Evolutionary conservation across 768 basidiomycete species (phyloP).

Genomic region (Dioszegia hungarica): DNA sequence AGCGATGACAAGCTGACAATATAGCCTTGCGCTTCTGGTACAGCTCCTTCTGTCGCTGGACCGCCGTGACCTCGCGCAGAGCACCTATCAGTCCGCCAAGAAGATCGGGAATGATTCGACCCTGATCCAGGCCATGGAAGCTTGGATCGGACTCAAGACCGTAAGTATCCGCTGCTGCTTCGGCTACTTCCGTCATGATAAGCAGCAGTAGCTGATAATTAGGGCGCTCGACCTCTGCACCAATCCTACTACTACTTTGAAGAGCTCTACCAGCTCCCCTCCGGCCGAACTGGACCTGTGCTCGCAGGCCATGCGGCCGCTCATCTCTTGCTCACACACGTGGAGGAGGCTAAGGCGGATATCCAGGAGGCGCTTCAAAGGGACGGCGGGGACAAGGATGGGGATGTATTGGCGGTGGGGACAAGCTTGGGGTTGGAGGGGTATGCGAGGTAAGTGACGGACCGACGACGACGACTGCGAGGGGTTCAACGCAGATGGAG

Average conservation of each 20-base stretch:
- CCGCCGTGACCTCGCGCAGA: constrained; percentile 78
- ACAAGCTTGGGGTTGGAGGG: constrained; percentile 35
- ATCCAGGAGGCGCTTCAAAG: constrained; percentile 37
- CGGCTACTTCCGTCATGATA: no score
- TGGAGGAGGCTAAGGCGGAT: constrained; percentile 49
- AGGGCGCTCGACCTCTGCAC: constrained; percentile 46
- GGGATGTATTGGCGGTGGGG: constrained; percentile 38
- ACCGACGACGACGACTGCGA: no score
- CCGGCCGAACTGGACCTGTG: constrained; percentile 45
- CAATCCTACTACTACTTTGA: constrained; percentile 51
- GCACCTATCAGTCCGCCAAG: constrained; percentile 76
- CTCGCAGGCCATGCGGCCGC: constrained; percentile 48
- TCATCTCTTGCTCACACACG: constrained; percentile 45
- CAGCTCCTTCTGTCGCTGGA: constrained; percentile 89
- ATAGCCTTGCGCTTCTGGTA: constrained; percentile 71
- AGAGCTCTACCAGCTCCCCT: constrained; percentile 47
- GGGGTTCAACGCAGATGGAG: no score
- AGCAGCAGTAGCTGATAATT: no score
- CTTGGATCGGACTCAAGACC: constrained; percentile 53
- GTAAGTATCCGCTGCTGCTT: constrained; percentile 19
- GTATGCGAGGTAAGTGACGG: constrained; percentile 28
- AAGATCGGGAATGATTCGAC: constrained; percentile 84
- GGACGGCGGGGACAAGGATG: constrained; percentile 31
- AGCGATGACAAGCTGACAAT: not conserved
- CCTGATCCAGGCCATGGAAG: constrained; percentile 82